These are phyloP conservation scores for Colletotrichum sidae DNA, from an alignment of 2,329 filamentous ascomycete genomes.

Conservation along the genomic window DNA sequence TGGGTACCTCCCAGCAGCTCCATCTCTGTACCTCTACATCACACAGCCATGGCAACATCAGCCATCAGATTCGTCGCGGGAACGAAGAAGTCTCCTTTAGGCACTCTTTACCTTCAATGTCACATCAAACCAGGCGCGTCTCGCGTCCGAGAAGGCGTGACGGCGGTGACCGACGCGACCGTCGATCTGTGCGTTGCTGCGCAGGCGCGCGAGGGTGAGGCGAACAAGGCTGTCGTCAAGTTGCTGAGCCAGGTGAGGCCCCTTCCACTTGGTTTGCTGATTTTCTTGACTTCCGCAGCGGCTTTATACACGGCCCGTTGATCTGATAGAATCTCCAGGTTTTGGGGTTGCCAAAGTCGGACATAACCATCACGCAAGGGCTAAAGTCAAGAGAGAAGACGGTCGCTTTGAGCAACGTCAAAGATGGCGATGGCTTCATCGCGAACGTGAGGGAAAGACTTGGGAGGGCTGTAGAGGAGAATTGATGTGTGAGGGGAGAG, in stretches of 20 bases:
- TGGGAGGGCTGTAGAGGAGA: conserved; percentile 21
- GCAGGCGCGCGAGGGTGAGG: conserved; percentile 73
- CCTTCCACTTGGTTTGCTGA: too few relatives aligned
- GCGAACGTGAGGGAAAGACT: conserved; percentile 41
- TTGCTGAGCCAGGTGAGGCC: conserved; percentile 68
- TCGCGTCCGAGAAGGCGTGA: conserved; percentile 71
- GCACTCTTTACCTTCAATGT: conserved; percentile 70
- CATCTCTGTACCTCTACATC: neutral
- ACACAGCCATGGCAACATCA: conserved; percentile 16
- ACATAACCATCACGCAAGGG: conserved; percentile 71
- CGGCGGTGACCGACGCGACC: conserved; percentile 63
- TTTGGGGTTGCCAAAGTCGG: conserved; percentile 71
- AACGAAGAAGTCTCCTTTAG: conserved; percentile 57
- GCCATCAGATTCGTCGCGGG: conserved; percentile 61
- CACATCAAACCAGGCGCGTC: conserved; percentile 75
- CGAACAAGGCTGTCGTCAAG: conserved; percentile 74
- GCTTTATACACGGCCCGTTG: too few relatives aligned
- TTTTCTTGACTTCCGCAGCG: too few relatives aligned
- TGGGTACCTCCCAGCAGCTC: neutral
- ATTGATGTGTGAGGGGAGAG: conserved; percentile 1
- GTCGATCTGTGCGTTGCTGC: conserved; percentile 76
- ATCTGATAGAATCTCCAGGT: conserved; percentile 51
- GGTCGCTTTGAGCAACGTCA: conserved; percentile 54
- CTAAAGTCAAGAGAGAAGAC: conserved; percentile 75
- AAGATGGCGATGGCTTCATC: conserved; percentile 46